Percentiles rank a stretch among this genome's conserved stretches.
Conservation (phyloP, 2,329 filamentous ascomycete genomes). For the Fusarium kyushuense region DNA sequence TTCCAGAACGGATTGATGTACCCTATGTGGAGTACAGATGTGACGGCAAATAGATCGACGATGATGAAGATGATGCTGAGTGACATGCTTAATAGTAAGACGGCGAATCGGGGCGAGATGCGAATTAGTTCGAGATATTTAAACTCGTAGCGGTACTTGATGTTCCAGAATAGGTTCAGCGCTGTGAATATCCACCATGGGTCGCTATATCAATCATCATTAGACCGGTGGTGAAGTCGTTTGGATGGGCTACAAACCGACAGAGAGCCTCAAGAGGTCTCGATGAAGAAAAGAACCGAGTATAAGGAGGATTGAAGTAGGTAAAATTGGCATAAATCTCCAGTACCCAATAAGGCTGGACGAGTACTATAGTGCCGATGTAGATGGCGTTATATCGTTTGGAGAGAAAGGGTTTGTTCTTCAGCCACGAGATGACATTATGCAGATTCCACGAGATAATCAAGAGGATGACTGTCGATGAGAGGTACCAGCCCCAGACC, state of each 20-base stretch:
- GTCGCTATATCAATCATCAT: constrained; percentile 56
- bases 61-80: constrained; percentile 71
- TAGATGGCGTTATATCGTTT: constrained; percentile 65
- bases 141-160: constrained; percentile 72
- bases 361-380: constrained; percentile 68
- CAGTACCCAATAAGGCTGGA: constrained; percentile 72
- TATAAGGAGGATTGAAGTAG: constrained; percentile 68
- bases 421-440: constrained; percentile 76
- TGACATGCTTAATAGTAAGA: constrained; percentile 71
- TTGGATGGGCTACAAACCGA: constrained; percentile 53
- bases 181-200: constrained; percentile 77
- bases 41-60: constrained; percentile 71
- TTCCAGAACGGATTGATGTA: constrained; percentile 40
- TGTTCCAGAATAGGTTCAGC: constrained; percentile 70
- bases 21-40: constrained; percentile 59
- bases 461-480: constrained; percentile 69
- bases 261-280: constrained; percentile 71
- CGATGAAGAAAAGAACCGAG: constrained; percentile 64
- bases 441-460: constrained; percentile 74
- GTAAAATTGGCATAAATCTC: constrained; percentile 75
- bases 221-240: fast-evolving
- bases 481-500: constrained; percentile 73
- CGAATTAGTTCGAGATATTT: constrained; percentile 67
- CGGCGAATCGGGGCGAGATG: constrained; percentile 72
- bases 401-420: constrained; percentile 70